A percentile compares a stretch with the other conserved stretches of the same genome.
Conservation (phyloP, 1,284 basidiomycete species). For the Ceratobasidium sp. region DNA sequence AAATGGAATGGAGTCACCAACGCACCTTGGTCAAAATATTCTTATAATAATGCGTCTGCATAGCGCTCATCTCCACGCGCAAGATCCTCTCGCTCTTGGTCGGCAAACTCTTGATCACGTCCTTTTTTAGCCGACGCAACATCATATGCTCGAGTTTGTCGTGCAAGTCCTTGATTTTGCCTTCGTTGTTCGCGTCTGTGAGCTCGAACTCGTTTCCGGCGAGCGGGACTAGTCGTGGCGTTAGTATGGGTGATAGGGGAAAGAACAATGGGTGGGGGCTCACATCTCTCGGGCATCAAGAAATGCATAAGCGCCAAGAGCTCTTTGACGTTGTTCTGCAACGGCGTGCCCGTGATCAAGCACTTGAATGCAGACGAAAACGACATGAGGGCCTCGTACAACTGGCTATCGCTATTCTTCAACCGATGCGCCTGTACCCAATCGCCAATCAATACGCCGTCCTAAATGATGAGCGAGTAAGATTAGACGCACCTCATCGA, state of each 20-base stretch:
- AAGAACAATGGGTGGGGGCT: conserved; percentile 52
- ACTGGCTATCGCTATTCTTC: conserved; percentile 97
- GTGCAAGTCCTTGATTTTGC: conserved; percentile 95
- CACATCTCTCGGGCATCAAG: conserved; percentile 97
- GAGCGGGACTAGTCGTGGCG: conserved; percentile 64
- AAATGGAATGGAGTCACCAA: not conserved
- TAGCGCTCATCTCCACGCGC: conserved; percentile 95
- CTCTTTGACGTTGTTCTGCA: conserved; percentile 99
- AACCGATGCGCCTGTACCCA: conserved; percentile 85
- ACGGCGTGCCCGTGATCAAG: conserved; percentile 96
- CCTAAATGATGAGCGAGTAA: too few relatives aligned
- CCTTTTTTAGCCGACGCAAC: conserved; percentile 94
- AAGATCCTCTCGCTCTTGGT: conserved; percentile 99
- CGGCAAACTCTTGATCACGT: conserved; percentile 96
- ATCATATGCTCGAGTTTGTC: conserved; percentile 93
- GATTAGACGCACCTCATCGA: conserved; percentile 86
- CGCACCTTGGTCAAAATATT: conserved; percentile 94
- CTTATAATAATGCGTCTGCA: conserved; percentile 99
- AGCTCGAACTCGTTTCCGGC: conserved; percentile 92
- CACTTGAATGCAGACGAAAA: conserved; percentile 93
- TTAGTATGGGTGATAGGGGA: conserved; percentile 18
- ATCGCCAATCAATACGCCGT: not conserved
- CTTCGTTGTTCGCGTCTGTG: conserved; percentile 90
- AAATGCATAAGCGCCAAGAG: conserved; percentile 98
- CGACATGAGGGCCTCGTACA: conserved; percentile 92